Percentiles rank a stretch among this genome's conserved stretches.
These are phyloP conservation scores for Rutstroemia sp. DNA, from an alignment of 2,329 filamentous ascomycete genomes.

Conservation along the genomic window DNA sequence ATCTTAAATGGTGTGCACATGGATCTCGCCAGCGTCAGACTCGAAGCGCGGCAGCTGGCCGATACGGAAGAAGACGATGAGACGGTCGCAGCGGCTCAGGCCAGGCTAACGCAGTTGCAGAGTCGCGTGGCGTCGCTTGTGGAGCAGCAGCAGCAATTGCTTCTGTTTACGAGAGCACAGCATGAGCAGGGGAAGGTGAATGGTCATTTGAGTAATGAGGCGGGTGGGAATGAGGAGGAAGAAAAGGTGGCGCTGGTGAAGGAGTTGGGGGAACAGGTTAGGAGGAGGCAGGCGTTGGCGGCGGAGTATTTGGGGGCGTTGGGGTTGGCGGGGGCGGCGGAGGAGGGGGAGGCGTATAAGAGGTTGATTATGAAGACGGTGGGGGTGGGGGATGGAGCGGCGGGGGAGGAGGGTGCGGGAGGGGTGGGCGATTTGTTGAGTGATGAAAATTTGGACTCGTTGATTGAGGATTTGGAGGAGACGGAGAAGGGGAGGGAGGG, in stretches of 20 bases:
- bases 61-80: slow-evolving; percentile 17
- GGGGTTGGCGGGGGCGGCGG: slow-evolving; percentile 60
- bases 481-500: slow-evolving; percentile 12
- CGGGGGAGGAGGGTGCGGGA: neutral
- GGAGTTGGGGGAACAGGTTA: slow-evolving; percentile 50
- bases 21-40: slow-evolving; percentile 55
- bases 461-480: slow-evolving; percentile 23
- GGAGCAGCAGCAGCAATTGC: slow-evolving; percentile 41
- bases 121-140: slow-evolving; percentile 23
- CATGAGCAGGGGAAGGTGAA: slow-evolving; percentile 37
- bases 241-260: slow-evolving; percentile 51
- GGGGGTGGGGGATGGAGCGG: slow-evolving; percentile 39
- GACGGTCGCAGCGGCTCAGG: slow-evolving; percentile 13
- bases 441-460: slow-evolving; percentile 23
- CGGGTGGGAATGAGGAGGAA: slow-evolving; percentile 37
- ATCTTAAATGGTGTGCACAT: slow-evolving; percentile 59
- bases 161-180: slow-evolving; percentile 33
- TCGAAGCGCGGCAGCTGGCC: slow-evolving; percentile 50
- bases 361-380: slow-evolving; percentile 17
- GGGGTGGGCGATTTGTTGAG: slow-evolving; percentile 25
- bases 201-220: neutral
- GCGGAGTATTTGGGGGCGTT: slow-evolving; percentile 62
- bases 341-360: slow-evolving; percentile 68
- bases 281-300: slow-evolving; percentile 44
- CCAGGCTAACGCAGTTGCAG: slow-evolving; percentile 19